Evolutionary conservation across 1,284 basidiomycete species (phyloP), one percentile per base, ranked within the genome.

Genomic region (Ustilago cynodontis): DNA sequence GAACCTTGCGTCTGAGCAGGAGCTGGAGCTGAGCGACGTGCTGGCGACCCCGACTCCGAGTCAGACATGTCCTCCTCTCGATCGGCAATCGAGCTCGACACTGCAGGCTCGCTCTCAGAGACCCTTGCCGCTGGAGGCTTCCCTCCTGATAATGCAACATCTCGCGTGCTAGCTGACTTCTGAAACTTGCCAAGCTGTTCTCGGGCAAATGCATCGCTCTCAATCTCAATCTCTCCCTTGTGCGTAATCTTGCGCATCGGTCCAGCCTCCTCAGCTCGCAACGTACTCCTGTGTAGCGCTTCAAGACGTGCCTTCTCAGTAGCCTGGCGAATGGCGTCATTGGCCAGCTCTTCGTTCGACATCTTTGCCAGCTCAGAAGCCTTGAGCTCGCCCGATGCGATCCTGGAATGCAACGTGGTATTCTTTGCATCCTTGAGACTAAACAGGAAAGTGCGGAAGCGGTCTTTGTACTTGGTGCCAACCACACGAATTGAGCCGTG

Each of bases 151-250:
- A 11, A 5, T 20, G 18, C 41, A 18, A 49, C 24, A 6, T 28
- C 47, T 49, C 24, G 16, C 6, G 24, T 49, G 24, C 47, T 49
- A 28, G 10, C 24, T 49, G 47, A 49, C 47, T 45, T 58, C 13
- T 59, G 59, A 33, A 66, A 71, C 41, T 70, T 71, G 54, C 59
- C 55, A 22, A 57, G 45, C 50, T 71, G 65, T 29, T 80, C 75
- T 26, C 63, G 64, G 28, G 55, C 39, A 22, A 56, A 39, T 3
- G 64, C 47, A 39, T 84, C 83, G 55, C 66, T 74, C 59, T 86
- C 83, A 56, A 86, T 81, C 67, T 85, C 82, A 33, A 84, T 71
- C 72, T 86, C 84, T 60, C 84, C 84, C 62, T 86, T 86, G 73
- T 86, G 84, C n/a, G 83, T 86, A 53, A 86, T 81, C 71, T 86